Percentiles rank a stretch among this genome's conserved stretches.
Conservation (phyloP, 768 basidiomycete genomes). For the Pleurotus giganteus region DNA sequence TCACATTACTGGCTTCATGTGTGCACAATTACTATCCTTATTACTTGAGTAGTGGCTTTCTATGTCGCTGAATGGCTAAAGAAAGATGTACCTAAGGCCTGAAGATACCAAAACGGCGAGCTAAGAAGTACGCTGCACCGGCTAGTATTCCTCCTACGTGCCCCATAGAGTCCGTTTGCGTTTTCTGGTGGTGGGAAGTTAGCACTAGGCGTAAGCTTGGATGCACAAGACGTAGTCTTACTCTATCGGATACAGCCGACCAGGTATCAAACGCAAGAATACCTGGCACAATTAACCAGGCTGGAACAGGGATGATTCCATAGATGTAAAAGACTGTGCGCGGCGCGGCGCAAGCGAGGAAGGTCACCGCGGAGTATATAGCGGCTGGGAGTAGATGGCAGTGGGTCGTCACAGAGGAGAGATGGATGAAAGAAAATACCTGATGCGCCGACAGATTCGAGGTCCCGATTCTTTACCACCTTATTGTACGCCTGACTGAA, state of each 20-base stretch:
- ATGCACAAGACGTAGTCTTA: conserved; percentile 19
- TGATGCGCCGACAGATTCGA: conserved; percentile 65
- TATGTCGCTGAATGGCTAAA: not conserved
- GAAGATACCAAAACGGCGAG: conserved; percentile 34
- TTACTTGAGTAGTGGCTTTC: not conserved
- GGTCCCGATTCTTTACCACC: conserved; percentile 30
- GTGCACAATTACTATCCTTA: not conserved
- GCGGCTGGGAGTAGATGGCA: conserved; percentile 46
- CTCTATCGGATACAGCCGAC: conserved; percentile 38
- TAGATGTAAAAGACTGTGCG: conserved; percentile 66
- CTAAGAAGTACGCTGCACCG: conserved; percentile 55
- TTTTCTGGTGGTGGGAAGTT: conserved; percentile 35
- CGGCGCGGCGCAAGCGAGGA: conserved; percentile 72
- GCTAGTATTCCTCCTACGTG: conserved; percentile 68
- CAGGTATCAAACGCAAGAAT: conserved; percentile 63
- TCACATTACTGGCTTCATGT: not conserved
- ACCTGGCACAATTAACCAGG: conserved; percentile 71
- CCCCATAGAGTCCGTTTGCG: conserved; percentile 56
- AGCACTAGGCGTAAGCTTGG: not conserved
- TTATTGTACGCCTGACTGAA: conserved; percentile 49
- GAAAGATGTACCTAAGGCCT: conserved; percentile 6
- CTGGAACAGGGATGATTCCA: conserved; percentile 76
- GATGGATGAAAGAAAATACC: conserved; percentile 39
- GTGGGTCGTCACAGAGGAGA: conserved; percentile 4
- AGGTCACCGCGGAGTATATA: conserved; percentile 66